Conservation (phyloP, 2,329 filamentous ascomycete genomes). For the Sporothrix luriei region DNA sequence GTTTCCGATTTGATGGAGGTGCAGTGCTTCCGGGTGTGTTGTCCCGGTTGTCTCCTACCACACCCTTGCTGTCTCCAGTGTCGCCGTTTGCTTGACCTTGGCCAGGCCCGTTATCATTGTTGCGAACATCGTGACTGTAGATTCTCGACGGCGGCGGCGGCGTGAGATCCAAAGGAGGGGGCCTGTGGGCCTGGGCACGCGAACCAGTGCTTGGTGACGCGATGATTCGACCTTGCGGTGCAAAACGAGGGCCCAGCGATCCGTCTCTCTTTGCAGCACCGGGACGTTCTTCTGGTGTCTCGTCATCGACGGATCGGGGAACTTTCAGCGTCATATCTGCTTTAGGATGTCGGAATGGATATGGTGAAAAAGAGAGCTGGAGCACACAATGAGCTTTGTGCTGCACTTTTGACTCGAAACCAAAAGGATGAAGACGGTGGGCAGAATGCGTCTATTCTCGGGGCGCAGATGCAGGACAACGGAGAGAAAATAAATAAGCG, state of each 20-base stretch:
- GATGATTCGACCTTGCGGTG: background rate
- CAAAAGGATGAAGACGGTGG: background rate
- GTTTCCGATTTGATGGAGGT: background rate
- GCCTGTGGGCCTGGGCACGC: conserved; percentile 6
- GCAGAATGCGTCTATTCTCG: background rate
- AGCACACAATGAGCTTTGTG: background rate
- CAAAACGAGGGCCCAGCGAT: background rate
- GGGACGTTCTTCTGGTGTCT: background rate
- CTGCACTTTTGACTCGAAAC: background rate
- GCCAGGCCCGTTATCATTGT: background rate
- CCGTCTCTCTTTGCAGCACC: background rate
- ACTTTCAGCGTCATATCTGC: background rate
- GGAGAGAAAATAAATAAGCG: background rate
- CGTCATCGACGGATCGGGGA: background rate
- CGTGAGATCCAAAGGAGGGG: conserved; percentile 1
- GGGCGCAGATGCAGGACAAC: background rate
- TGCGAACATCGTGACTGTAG: background rate
- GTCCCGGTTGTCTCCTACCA: background rate
- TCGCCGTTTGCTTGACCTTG: background rate
- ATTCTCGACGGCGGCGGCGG: background rate
- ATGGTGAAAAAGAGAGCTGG: background rate
- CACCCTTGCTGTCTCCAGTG: background rate
- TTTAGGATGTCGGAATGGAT: background rate
- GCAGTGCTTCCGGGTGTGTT: background rate
- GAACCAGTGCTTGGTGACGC: background rate